Evolutionary conservation across 768 basidiomycete genomes (phyloP), one percentile per base, ranked within the genome.

Genomic region (Suillus clintonianus): DNA sequence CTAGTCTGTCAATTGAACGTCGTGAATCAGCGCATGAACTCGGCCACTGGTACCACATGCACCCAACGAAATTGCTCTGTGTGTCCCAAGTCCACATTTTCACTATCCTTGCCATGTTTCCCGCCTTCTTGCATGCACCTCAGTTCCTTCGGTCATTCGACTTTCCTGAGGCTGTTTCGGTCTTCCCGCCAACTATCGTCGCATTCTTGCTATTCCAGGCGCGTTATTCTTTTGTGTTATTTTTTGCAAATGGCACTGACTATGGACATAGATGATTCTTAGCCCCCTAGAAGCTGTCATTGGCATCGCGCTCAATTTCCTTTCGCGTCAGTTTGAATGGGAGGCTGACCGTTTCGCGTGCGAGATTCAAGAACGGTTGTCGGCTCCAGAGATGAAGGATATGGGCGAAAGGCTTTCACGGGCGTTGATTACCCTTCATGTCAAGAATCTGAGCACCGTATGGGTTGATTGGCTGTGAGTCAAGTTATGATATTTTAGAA

Each of bases 41-140:
- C 41, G 97, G 97, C 0, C 97, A 99, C 79, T 99, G 97, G 95
- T 93, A 90, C 72, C 88, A 88, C 79, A 83, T 88, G 68, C 97
- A 99, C 81, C 93, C 95, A 1, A 89, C 90, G 65, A 95, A 97
- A 75, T 84, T 97, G 72, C 83, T 99, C 72, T 80, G 86, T 62
- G 84, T 97, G 68, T 91, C 91, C 45, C 95, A 99, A 70, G 57
- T 94, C 59, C 94, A 97, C 81, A 85, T 95, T 66, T 92, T 97
- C 77, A 82, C 87, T 67, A 91, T 96, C 70, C 86, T 97, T 59
- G 87, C 89, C 1, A 82, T 91, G 68, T 95, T 95, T 84, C 92
- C 92, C n/a, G 91, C 93, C 0, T 95, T 96, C 85, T 81, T 95
- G 56, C 86, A 87, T 57, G 89, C 94, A 0, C 88, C 90, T 0